Percentiles rank a stretch among this genome's conserved stretches.
Evolutionary conservation across 2,329 filamentous ascomycete species (phyloP).

Genomic region (Fusarium hainanense): DNA sequence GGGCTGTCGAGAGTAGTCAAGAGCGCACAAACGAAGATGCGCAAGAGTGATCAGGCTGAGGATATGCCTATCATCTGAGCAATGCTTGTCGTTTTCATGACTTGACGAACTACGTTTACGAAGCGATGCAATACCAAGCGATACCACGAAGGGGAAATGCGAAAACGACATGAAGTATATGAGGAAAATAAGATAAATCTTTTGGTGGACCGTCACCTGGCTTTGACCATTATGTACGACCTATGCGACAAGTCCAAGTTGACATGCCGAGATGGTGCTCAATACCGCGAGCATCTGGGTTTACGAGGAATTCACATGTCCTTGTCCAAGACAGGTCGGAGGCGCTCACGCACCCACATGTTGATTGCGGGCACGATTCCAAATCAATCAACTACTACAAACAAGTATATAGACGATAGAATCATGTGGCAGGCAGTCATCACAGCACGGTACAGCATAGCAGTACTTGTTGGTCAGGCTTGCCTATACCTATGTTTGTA

Average conservation of each 20-base stretch:
- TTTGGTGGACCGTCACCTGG: conserved; percentile 7
- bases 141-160: conserved; percentile 22
- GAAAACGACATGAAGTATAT: not conserved
- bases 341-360: not conserved
- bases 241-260: conserved; percentile 10
- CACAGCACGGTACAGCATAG: conserved; percentile 3
- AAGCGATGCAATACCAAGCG: conserved; percentile 39
- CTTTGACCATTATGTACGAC: conserved; percentile 7
- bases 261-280: not conserved
- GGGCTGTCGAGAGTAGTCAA: conserved; percentile 51
- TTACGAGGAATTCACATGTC: not conserved
- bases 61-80: not conserved
- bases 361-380: conserved; percentile 7
- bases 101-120: conserved; percentile 41
- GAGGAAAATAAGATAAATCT: conserved; percentile 6
- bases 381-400: conserved; percentile 8
- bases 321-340: not conserved
- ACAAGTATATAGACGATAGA: conserved; percentile 16
- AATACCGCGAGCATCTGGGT: conserved; percentile 2
- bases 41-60: conserved; percentile 38
- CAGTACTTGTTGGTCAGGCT: not conserved
- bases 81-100: conserved; percentile 15
- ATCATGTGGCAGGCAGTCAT: conserved; percentile 15
- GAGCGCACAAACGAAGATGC: conserved; percentile 43
- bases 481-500: no score